Percentiles rank a stretch among this genome's conserved stretches.
Conservation (phyloP, 352 stramenopile species). For the Albugo laibachii region DNA sequence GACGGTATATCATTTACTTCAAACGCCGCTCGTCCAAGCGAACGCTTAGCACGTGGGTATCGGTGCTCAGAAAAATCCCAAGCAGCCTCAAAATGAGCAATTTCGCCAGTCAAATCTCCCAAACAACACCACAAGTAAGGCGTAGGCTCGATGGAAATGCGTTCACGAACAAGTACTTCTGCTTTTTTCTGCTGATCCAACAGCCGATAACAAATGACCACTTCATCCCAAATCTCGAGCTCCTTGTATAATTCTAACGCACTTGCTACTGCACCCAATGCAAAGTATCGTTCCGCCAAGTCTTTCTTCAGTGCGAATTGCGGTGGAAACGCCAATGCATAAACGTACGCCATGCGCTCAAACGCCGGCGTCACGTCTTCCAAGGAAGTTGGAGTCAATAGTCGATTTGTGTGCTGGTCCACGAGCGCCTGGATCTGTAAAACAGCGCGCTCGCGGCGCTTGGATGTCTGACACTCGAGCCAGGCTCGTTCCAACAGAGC, state of each 20-base stretch:
- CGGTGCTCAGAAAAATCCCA: conserved; percentile 82
- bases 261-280: conserved; percentile 70
- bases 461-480: conserved; percentile 87
- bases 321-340: conserved; percentile 86
- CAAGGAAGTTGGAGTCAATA: conserved; percentile 79
- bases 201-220: conserved; percentile 89
- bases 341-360: conserved; percentile 81
- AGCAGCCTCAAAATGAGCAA: conserved; percentile 78
- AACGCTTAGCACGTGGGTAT: conserved; percentile 83
- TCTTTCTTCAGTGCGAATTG: conserved; percentile 86
- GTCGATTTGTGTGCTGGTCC: conserved; percentile 87
- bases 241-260: conserved; percentile 87
- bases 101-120: conserved; percentile 83
- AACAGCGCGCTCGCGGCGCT: conserved; percentile 86
- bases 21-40: conserved; percentile 78
- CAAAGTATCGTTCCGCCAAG: conserved; percentile 84
- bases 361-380: conserved; percentile 80
- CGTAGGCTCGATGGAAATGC: conserved; percentile 64
- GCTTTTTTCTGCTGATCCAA: conserved; percentile 81
- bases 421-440: conserved; percentile 93
- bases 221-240: conserved; percentile 91
- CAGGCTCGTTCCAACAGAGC: conserved; percentile 82
- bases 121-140: conserved; percentile 89
- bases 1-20: conserved; percentile 64
- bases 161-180: conserved; percentile 76